Evolutionary conservation across 257 asterid genomes (phyloP).

Genomic region (Eucommia ulmoides): DNA sequence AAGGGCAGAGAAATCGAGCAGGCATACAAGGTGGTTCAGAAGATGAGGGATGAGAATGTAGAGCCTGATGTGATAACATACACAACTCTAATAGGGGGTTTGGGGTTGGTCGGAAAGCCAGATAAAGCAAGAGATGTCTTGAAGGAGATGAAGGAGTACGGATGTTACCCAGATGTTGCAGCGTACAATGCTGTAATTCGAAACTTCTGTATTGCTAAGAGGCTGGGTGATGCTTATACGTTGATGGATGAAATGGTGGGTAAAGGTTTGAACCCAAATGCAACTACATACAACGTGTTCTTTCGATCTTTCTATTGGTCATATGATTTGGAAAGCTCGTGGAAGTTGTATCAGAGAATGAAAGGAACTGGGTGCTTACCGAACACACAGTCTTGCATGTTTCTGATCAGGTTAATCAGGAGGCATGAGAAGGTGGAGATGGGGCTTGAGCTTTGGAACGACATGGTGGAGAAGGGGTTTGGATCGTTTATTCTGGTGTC

Average conservation of each 20-base stretch:
- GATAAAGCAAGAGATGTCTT: conserved; percentile 78
- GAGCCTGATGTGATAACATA: conserved; percentile 73
- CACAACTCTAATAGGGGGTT: conserved; percentile 79
- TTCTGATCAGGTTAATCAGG: conserved; percentile 56
- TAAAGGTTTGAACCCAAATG: conserved; percentile 66
- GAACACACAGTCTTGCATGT: conserved; percentile 82
- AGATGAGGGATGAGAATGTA: conserved; percentile 63
- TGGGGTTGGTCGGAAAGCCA: conserved; percentile 79
- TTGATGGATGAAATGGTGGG: conserved; percentile 70
- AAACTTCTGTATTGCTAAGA: conserved; percentile 82
- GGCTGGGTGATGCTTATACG: conserved; percentile 45
- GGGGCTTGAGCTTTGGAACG: conserved; percentile 85
- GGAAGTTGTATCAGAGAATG: conserved; percentile 76
- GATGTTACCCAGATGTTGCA: conserved; percentile 78
- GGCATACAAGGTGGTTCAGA: conserved; percentile 39
- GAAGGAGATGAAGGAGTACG: conserved; percentile 86
- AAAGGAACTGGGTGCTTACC: conserved; percentile 57
- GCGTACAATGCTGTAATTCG: conserved; percentile 82
- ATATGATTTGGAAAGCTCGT: conserved; percentile 47
- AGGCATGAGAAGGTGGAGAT: conserved; percentile 61
- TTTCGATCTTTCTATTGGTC: conserved; percentile 62
- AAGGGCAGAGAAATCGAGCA: conserved; percentile 66
- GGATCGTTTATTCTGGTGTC: conserved; percentile 72
- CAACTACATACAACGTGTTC: conserved; percentile 78
- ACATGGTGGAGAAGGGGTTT: conserved; percentile 74